Conservation (phyloP, 495 filamentous ascomycete genomes). For the Aspergillus biplanus region DNA sequence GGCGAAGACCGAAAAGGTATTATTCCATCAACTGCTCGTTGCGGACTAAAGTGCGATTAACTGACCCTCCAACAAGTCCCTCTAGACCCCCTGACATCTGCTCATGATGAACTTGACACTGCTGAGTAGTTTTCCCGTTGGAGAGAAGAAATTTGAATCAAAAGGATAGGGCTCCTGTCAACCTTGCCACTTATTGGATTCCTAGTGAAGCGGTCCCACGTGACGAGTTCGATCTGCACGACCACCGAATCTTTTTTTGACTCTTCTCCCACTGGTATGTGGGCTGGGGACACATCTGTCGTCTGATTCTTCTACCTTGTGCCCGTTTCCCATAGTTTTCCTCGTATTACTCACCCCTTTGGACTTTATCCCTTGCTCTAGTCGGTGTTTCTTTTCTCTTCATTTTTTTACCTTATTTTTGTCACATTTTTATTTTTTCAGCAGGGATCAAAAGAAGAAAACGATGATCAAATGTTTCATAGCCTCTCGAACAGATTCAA, state of each 20-base stretch:
- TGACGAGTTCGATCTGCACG: neutral
- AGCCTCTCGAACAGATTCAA: conserved; percentile 16
- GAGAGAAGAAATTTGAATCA: conserved; percentile 9
- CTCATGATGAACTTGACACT: conserved; percentile 95
- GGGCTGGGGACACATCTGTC: neutral
- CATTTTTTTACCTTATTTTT: conserved; percentile 15
- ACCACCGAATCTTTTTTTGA: neutral
- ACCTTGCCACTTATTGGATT: conserved; percentile 3
- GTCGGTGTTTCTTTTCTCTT: neutral
- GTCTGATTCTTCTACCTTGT: conserved; percentile 2
- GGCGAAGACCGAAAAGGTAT: conserved; percentile 85
- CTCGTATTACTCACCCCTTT: neutral
- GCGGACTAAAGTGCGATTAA: neutral
- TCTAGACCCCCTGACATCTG: conserved; percentile 77
- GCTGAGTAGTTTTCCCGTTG: conserved; percentile 69
- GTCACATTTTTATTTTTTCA: neutral
- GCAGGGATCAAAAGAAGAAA: conserved; percentile 12
- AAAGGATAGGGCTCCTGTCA: conserved; percentile 5
- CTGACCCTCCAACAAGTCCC: conserved; percentile 36
- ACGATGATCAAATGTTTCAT: conserved; percentile 19
- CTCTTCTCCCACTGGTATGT: neutral
- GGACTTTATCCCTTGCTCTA: conserved; percentile 8
- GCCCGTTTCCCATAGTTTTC: conserved; percentile 4
- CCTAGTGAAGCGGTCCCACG: neutral
- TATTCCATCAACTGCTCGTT: conserved; percentile 25